These are phyloP conservation scores for Petrea volubilis DNA, from an alignment of 257 asterid genomes.

Conservation along the genomic window DNA sequence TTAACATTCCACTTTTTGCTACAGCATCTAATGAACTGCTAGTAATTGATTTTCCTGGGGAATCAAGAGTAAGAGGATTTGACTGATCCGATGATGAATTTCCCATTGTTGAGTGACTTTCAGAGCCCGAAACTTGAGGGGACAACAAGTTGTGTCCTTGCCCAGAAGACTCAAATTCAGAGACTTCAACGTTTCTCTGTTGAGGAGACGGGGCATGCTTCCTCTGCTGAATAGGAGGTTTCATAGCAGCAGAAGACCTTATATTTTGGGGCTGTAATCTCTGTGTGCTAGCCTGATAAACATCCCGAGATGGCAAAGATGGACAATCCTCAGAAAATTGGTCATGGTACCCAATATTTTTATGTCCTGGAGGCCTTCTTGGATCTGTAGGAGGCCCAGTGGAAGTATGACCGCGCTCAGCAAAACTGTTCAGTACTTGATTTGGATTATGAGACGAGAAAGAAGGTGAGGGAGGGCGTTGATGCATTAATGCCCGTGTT, in stretches of 20 bases:
- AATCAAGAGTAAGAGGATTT: slow-evolving; percentile 36
- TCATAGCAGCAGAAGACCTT: slow-evolving; percentile 34
- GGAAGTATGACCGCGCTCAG: slow-evolving; percentile 45
- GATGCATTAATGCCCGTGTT: slow-evolving; percentile 40
- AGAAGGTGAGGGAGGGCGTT: slow-evolving; percentile 54
- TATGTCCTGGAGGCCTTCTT: slow-evolving; percentile 52
- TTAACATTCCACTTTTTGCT: slow-evolving; percentile 50
- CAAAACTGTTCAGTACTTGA: slow-evolving; percentile 38
- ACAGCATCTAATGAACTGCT: slow-evolving; percentile 58
- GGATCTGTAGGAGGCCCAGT: slow-evolving; percentile 60
- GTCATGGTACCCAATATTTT: slow-evolving; percentile 29
- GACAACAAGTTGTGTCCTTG: slow-evolving; percentile 16
- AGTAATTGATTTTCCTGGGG: slow-evolving; percentile 57
- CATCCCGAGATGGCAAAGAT: slow-evolving; percentile 37
- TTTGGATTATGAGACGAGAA: slow-evolving; percentile 21
- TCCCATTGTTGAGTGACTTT: slow-evolving; percentile 32
- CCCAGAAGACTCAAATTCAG: slow-evolving; percentile 30
- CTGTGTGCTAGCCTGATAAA: slow-evolving; percentile 33
- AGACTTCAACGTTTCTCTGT: slow-evolving; percentile 38
- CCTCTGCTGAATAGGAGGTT: slow-evolving; percentile 40
- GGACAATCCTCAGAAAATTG: slow-evolving; percentile 43
- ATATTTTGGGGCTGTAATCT: slow-evolving; percentile 36
- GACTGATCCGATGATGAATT: slow-evolving; percentile 51
- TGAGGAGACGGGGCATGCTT: slow-evolving; percentile 33
- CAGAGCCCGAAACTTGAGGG: slow-evolving; percentile 38